Evolutionary conservation across 2,329 filamentous ascomycete species (phyloP).

Genomic region (Arthrobotrys musiformis): DNA sequence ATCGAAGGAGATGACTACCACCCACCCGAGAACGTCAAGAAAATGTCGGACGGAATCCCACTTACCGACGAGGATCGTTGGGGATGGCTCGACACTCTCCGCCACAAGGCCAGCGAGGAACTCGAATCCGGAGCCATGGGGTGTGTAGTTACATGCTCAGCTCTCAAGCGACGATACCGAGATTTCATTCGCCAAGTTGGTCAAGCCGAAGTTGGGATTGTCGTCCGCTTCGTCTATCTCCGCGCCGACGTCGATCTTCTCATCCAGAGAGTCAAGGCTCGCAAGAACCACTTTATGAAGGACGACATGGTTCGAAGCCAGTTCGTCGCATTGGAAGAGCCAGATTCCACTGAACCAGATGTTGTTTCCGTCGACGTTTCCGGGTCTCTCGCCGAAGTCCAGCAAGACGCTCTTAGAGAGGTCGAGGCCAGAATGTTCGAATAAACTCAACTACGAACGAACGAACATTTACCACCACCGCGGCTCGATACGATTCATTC

Average conservation of each 20-base stretch:
- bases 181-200: slow-evolving; percentile 86
- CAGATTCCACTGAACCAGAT: slow-evolving; percentile 75
- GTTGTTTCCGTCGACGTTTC: slow-evolving; percentile 78
- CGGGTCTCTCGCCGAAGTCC: slow-evolving; percentile 69
- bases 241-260: slow-evolving; percentile 79
- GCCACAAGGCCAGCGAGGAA: slow-evolving; percentile 72
- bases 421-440: slow-evolving; percentile 49
- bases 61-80: slow-evolving; percentile 93
- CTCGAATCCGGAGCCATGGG: slow-evolving; percentile 72
- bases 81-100: slow-evolving; percentile 90
- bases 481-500: slow-evolving; percentile 13
- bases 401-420: slow-evolving; percentile 45
- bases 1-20: slow-evolving; percentile 75
- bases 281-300: slow-evolving; percentile 94
- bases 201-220: slow-evolving; percentile 77
- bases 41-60: slow-evolving; percentile 86
- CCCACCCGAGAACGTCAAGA: slow-evolving; percentile 81
- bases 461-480: not conserved
- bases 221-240: slow-evolving; percentile 93
- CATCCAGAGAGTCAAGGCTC: slow-evolving; percentile 76
- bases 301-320: slow-evolving; percentile 94
- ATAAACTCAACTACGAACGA: slow-evolving; percentile 6
- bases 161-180: slow-evolving; percentile 95
- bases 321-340: slow-evolving; percentile 86
- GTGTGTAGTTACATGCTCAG: slow-evolving; percentile 96